A percentile compares a stretch with the other conserved stretches of the same genome.
phyloP scores from a whole-genome alignment of 2,329 filamentous ascomycete species.

The Tolypocladium sp. region DNA sequence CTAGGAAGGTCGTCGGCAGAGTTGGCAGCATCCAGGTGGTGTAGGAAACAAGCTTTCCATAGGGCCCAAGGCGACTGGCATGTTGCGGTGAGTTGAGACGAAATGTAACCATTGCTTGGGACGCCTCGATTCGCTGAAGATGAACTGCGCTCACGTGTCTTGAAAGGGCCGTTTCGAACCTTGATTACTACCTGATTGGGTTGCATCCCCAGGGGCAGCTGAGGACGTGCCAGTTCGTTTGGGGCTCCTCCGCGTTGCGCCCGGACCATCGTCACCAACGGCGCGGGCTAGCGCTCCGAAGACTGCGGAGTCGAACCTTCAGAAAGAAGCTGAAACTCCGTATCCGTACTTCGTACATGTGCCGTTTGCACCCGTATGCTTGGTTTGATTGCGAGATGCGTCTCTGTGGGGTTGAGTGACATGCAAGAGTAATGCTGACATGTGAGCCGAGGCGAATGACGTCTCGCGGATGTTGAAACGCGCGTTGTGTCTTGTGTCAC shows the following conservation, averaged over 20 bases:
- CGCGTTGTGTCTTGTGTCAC: background rate
- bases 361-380: background rate
- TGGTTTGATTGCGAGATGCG: background rate
- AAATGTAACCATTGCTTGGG: too few relatives aligned
- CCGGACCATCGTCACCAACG: background rate
- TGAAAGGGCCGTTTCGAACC: background rate
- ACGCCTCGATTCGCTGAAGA: background rate
- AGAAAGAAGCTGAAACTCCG: background rate
- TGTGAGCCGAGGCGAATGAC: background rate
- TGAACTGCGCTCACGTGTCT: too few relatives aligned
- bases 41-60: too few relatives aligned
- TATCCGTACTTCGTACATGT: background rate
- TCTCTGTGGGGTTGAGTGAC: background rate
- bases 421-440: background rate
- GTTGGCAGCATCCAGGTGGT: too few relatives aligned
- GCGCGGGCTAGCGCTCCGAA: background rate
- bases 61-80: too few relatives aligned
- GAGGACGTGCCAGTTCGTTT: too few relatives aligned
- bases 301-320: background rate
- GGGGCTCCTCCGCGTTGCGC: background rate
- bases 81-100: too few relatives aligned
- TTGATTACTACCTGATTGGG: too few relatives aligned
- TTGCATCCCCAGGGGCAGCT: too few relatives aligned
- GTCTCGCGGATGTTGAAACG: background rate
- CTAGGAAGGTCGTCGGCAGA: background rate